Evolutionary conservation across 2,329 filamentous ascomycete species (phyloP).

Genomic region (Aspergillus neoniger): DNA sequence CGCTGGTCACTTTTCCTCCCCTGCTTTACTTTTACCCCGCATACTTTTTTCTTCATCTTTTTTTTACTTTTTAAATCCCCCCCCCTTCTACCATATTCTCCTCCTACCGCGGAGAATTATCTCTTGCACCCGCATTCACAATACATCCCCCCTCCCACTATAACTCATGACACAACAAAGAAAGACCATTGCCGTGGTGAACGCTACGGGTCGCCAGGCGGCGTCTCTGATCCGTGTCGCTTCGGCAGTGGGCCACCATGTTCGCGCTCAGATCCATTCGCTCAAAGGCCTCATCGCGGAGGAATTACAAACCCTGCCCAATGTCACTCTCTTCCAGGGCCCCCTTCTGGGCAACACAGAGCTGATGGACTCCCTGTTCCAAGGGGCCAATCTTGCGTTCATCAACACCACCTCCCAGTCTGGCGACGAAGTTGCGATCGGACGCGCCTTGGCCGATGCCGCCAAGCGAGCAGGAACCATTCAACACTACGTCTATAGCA

Average conservation of each 20-base stretch:
- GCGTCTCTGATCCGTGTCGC: conserved; percentile 94
- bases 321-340: conserved; percentile 73
- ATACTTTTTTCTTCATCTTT: conserved; percentile 9
- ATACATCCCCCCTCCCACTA: not conserved
- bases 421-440: conserved; percentile 88
- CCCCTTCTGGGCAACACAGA: conserved; percentile 68
- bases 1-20: conserved; percentile 13
- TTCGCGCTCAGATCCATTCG: conserved; percentile 87
- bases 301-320: conserved; percentile 79
- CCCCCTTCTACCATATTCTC: not conserved
- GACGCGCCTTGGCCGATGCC: conserved; percentile 82
- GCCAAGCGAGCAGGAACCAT: conserved; percentile 77
- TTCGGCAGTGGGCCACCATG: conserved; percentile 87
- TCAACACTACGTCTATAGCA: conserved; percentile 92
- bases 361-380: conserved; percentile 76
- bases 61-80: conserved; percentile 7
- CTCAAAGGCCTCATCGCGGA: conserved; percentile 83
- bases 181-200: conserved; percentile 92
- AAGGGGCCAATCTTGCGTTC: conserved; percentile 83
- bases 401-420: conserved; percentile 94
- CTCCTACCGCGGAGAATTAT: conserved; percentile 4
- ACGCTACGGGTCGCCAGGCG: conserved; percentile 92
- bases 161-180: conserved; percentile 47
- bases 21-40: conserved; percentile 20
- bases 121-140: conserved; percentile 9